Percentiles rank a stretch among this genome's conserved stretches.
Evolutionary conservation across 345 rosid genomes (phyloP).

Genomic region (Odontarrhena argentea): DNA sequence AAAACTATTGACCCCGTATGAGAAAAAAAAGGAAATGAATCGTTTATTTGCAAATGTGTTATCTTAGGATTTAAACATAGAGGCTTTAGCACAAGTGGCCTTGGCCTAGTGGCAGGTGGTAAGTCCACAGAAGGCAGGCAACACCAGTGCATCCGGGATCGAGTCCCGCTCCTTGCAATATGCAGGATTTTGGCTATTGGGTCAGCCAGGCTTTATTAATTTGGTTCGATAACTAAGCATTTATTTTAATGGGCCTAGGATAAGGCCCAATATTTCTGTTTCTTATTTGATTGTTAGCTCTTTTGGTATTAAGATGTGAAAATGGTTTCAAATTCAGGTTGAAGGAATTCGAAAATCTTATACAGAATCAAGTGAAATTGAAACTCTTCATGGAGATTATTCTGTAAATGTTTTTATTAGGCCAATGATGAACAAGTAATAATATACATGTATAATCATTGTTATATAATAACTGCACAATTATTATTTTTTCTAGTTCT

Average conservation of each 20-base stretch:
- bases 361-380: slow-evolving; percentile 1
- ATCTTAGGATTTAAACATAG: too few species aligned
- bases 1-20: background rate
- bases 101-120: too few species aligned
- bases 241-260: background rate
- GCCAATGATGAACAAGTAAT: background rate
- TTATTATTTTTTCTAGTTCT: slow-evolving; percentile 3
- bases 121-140: too few species aligned
- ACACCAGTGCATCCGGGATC: too few species aligned
- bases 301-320: background rate
- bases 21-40: background rate
- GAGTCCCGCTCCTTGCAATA: too few species aligned
- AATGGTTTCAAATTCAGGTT: background rate
- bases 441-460: slow-evolving; percentile 25
- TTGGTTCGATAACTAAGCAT: too few species aligned
- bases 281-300: background rate
- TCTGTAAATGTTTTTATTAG: slow-evolving; percentile 15
- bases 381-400: background rate
- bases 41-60: background rate
- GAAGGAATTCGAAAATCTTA: background rate
- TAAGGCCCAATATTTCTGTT: slow-evolving; percentile 20
- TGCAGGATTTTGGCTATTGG: too few species aligned
- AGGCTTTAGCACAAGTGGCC: too few species aligned
- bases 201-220: too few species aligned
- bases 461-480: slow-evolving; percentile 30